Percentiles rank a stretch among this genome's conserved stretches.
Conservation (phyloP, 1,284 basidiomycete species). For the Puccinia hordei region DNA sequence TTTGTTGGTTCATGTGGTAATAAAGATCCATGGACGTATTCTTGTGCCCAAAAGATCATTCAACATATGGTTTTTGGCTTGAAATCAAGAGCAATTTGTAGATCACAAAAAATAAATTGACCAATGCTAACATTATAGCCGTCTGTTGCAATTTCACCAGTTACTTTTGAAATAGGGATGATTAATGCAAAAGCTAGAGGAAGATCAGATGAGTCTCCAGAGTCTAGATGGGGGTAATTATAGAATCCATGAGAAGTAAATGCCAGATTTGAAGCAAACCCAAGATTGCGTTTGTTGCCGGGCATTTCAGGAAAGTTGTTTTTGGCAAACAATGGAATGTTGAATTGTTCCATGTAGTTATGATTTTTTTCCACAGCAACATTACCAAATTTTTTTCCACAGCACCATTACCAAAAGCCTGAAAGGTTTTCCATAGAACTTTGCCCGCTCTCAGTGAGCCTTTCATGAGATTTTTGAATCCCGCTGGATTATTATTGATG, state of each 20-base stretch:
- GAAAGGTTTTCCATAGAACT: slow-evolving; percentile 9
- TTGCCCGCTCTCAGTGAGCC: background rate
- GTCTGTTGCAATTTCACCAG: background rate
- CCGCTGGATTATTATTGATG: slow-evolving; percentile 6
- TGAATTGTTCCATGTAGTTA: background rate
- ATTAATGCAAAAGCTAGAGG: slow-evolving; percentile 11
- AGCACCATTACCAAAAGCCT: background rate
- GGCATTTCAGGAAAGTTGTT: background rate
- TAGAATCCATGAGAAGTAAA: slow-evolving; percentile 6
- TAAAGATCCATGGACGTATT: slow-evolving; percentile 12
- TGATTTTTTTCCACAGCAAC: slow-evolving; percentile 13
- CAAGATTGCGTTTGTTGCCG: background rate
- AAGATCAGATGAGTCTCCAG: slow-evolving; percentile 1
- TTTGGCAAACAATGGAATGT: background rate
- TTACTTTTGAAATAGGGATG: slow-evolving; percentile 6
- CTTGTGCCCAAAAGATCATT: slow-evolving; percentile 7
- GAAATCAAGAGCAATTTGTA: slow-evolving; percentile 3
- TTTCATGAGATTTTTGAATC: background rate
- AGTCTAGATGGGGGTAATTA: background rate
- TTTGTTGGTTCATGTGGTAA: background rate
- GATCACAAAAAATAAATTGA: slow-evolving; percentile 13
- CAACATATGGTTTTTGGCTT: background rate
- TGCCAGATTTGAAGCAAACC: slow-evolving; percentile 5
- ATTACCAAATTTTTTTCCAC: no score
- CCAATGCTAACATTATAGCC: slow-evolving; percentile 6